Conservation (phyloP, 2,329 filamentous ascomycete species). For the Aureobasidium sp. region DNA sequence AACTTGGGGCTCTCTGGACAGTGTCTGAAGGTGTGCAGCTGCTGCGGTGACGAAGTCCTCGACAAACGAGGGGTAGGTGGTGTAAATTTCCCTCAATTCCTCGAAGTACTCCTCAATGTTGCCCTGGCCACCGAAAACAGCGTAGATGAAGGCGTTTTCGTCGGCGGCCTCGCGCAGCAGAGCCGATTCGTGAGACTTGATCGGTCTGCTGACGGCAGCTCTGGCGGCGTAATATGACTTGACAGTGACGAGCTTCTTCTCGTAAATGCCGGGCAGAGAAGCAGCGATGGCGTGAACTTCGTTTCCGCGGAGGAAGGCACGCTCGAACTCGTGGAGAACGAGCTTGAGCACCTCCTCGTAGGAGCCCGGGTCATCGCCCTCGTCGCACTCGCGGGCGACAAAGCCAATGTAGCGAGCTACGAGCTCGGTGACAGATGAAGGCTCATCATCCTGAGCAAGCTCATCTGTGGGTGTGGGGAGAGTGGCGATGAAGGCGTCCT, state of each 20-base stretch:
- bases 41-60: constrained; percentile 73
- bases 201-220: constrained; percentile 70
- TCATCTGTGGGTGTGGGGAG: constrained; percentile 91
- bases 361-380: constrained; percentile 85
- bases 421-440: constrained; percentile 87
- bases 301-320: constrained; percentile 87
- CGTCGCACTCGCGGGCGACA: constrained; percentile 78
- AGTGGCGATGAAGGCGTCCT: constrained; percentile 77
- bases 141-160: constrained; percentile 75
- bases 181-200: constrained; percentile 89
- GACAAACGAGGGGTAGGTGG: constrained; percentile 83
- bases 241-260: constrained; percentile 86
- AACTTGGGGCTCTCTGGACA: constrained; percentile 74
- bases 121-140: constrained; percentile 91
- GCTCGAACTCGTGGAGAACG: constrained; percentile 90
- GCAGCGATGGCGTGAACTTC: constrained; percentile 89
- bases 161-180: constrained; percentile 82
- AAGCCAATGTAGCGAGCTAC: constrained; percentile 91
- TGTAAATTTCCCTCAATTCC: constrained; percentile 84
- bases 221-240: constrained; percentile 87
- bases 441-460: constrained; percentile 95
- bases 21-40: constrained; percentile 75
- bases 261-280: constrained; percentile 75
- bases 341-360: constrained; percentile 91
- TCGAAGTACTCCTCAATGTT: constrained; percentile 99